Base-by-base conservation (phyloP, 2,329 filamentous ascomycete genomes). In the Paraphaeosphaeria sporulosa region DNA sequence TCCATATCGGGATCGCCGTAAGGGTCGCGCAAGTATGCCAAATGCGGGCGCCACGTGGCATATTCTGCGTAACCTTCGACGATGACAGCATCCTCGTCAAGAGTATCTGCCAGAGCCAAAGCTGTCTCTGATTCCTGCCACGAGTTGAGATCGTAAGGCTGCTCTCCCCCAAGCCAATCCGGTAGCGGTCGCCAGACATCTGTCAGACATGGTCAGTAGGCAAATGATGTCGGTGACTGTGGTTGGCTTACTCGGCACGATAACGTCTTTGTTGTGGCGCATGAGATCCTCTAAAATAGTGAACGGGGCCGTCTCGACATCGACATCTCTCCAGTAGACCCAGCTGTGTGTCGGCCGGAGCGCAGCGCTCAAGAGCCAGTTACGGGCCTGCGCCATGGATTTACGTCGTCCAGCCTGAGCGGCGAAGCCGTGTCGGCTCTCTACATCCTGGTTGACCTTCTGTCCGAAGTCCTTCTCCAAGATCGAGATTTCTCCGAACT, bases 81-180 rank as follows among this genome's bases (percentile, higher is more conserved):
- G 79, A 99, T 99, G 42, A 99, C 95, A 4, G 95, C 95, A 76
- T 99, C 95, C 77, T 99, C 95, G 67, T 99, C 95, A 4, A 99
- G 85, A 0, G 93, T 97, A 65, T 99, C 94, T 12, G 95, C 95
- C 40, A 99, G 85, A 9, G 93, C 92, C 55, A 99, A 84, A 0
- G 95, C 95, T 0, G 95, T 99, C 75, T 99, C 96, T 0, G 95
- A 99, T 79, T 99, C 95, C 79, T 99, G 95, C 95, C 95, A 99
- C 17, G 94, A 98, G 78, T 99, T 99, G 70, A 99, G 79, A 80
- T 99, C 95, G 77, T 99, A 99, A 1, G 95, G 95, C 77, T 99
- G 95, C 77, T 99, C 95, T 71, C 95, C 96, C 48, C 95, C 95
- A 25, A 99, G 90, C 95, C 95, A 99, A 78, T 99, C 95, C 7